Evolutionary conservation across 305 asterid genomes (phyloP).

Genomic region (Plantago rigida): DNA sequence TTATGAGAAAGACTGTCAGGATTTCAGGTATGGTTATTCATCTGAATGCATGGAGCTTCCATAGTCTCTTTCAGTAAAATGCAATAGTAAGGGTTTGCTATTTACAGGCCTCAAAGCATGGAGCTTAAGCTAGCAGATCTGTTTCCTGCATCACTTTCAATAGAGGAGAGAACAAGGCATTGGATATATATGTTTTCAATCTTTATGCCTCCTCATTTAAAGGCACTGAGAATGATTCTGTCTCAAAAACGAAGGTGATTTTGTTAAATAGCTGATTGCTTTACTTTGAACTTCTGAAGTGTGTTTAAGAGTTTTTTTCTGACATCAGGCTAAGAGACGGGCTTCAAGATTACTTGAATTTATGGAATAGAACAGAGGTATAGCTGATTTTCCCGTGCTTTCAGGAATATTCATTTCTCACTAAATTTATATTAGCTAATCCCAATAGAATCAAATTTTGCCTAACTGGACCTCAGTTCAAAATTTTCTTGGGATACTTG

Average conservation of each 20-base stretch:
- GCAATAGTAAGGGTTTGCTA: slow-evolving; percentile 19
- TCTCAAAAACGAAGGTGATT: slow-evolving; percentile 68
- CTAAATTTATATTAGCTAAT: background rate
- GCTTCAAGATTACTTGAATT: slow-evolving; percentile 52
- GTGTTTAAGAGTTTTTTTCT: slow-evolving; percentile 17
- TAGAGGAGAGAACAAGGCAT: slow-evolving; percentile 55
- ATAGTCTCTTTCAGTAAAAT: slow-evolving; percentile 6
- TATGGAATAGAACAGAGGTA: slow-evolving; percentile 49
- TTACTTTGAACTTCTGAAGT: slow-evolving; percentile 9
- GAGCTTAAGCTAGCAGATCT: slow-evolving; percentile 68
- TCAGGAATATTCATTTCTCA: slow-evolving; percentile 15
- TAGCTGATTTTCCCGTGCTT: slow-evolving; percentile 13
- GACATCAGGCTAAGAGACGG: slow-evolving; percentile 53
- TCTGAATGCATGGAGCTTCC: slow-evolving; percentile 5
- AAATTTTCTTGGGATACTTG: background rate
- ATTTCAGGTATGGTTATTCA: slow-evolving; percentile 53
- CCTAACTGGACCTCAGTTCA: slow-evolving; percentile 12
- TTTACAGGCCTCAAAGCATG: slow-evolving; percentile 66
- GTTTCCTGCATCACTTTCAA: slow-evolving; percentile 65
- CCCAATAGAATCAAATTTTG: slow-evolving; percentile 7
- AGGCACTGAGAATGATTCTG: slow-evolving; percentile 58
- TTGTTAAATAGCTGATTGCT: slow-evolving; percentile 23
- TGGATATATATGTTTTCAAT: slow-evolving; percentile 64
- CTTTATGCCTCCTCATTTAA: slow-evolving; percentile 57
- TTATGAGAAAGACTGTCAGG: slow-evolving; percentile 69